These are phyloP conservation scores for Hortiboletus rubellus DNA, from an alignment of 1,284 basidiomycete species.

Conservation along the genomic window DNA sequence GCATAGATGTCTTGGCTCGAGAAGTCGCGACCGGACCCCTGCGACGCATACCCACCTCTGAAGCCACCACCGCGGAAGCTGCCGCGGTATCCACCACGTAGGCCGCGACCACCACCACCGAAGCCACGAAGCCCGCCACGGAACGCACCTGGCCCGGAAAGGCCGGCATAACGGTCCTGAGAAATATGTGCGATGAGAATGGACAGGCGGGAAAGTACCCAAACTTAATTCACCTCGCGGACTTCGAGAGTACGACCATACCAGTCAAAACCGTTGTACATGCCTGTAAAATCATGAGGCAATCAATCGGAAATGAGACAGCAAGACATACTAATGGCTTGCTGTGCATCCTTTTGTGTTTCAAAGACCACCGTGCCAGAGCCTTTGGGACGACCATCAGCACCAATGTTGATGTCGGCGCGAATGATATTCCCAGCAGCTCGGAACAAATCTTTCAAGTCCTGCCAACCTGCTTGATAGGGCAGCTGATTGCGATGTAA, in stretches of 20 bases:
- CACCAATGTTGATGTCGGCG: constrained; percentile 90
- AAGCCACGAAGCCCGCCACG: constrained; percentile 61
- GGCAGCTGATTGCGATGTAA: constrained; percentile 62
- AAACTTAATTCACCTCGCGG: constrained; percentile 65
- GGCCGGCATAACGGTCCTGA: constrained; percentile 88
- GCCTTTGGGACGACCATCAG: constrained; percentile 92
- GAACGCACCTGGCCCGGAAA: constrained; percentile 65
- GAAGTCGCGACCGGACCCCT: constrained; percentile 66
- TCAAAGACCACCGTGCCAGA: constrained; percentile 95
- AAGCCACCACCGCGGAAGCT: constrained; percentile 56
- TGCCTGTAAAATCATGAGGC: constrained; percentile 49
- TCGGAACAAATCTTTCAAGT: constrained; percentile 96
- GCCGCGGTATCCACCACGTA: constrained; percentile 54
- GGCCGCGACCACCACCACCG: constrained; percentile 40
- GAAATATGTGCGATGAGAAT: constrained; percentile 6
- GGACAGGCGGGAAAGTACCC: not conserved
- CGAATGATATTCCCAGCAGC: constrained; percentile 92
- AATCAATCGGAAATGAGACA: not conserved
- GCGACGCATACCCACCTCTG: constrained; percentile 55
- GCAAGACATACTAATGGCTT: constrained; percentile 78
- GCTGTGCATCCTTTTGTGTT: constrained; percentile 84
- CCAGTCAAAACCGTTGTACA: constrained; percentile 96
- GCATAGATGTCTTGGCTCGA: constrained; percentile 78
- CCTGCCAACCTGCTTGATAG: constrained; percentile 97
- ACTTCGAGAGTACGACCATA: constrained; percentile 92